A percentile compares a stretch with the other conserved stretches of the same genome.
Evolutionary conservation across 2,329 filamentous ascomycete genomes (phyloP).

Genomic region (Aspergillus quadricinctus): DNA sequence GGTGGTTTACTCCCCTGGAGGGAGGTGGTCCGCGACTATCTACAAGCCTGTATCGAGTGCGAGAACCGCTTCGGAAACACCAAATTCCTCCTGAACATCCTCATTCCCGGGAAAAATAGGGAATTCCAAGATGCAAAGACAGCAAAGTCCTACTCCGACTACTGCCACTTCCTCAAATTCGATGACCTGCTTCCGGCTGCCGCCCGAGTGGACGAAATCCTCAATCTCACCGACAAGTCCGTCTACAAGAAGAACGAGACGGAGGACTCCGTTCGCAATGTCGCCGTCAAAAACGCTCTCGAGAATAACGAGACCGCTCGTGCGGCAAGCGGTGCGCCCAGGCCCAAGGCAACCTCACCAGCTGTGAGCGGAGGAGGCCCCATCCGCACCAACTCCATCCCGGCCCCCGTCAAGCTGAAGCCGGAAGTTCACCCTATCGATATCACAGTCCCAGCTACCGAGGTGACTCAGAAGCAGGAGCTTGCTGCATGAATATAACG

Average conservation of each 20-base stretch:
- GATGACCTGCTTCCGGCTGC: constrained; percentile 62
- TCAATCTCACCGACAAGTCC: constrained; percentile 37
- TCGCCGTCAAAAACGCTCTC: constrained; percentile 31
- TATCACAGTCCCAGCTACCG: constrained; percentile 15
- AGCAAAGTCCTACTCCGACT: constrained; percentile 66
- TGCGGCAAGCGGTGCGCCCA: constrained; percentile 27
- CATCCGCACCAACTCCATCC: constrained; percentile 31
- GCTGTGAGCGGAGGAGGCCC: constrained; percentile 24
- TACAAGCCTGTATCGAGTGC: constrained; percentile 67
- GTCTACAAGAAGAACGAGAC: constrained; percentile 11
- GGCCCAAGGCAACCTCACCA: constrained; percentile 22
- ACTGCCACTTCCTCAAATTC: constrained; percentile 63
- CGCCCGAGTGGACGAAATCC: constrained; percentile 58
- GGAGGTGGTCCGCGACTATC: constrained; percentile 71
- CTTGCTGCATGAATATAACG: constrained; percentile 15
- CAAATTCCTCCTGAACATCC: constrained; percentile 80
- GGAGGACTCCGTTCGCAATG: constrained; percentile 13
- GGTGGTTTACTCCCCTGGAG: constrained; percentile 71
- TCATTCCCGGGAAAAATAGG: constrained; percentile 75
- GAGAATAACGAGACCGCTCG: constrained; percentile 33
- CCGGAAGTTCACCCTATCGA: constrained; percentile 19
- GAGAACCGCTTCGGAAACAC: constrained; percentile 90
- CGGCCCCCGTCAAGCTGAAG: constrained; percentile 20
- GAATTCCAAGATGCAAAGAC: constrained; percentile 59
- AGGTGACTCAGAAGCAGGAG: constrained; percentile 19